These are phyloP conservation scores for Bruguiera sexangula DNA, from an alignment of 345 rosid species.

Conservation along the genomic window DNA sequence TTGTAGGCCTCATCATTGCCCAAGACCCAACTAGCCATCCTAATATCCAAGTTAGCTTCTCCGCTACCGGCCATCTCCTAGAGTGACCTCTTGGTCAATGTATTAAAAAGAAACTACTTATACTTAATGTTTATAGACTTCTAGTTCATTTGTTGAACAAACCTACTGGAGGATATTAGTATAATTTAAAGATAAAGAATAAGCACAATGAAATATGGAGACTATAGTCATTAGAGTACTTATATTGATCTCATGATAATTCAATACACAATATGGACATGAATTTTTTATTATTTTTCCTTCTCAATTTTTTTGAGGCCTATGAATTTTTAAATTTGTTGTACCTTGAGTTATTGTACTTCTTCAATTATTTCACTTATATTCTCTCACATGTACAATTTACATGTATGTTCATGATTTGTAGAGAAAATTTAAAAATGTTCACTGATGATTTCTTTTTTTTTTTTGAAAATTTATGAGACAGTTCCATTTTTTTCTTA, in stretches of 20 bases:
- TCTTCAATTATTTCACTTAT: no score
- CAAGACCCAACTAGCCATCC: neutral
- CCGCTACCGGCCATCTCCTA: neutral
- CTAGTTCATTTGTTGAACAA: no score
- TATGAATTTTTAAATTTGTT: no score
- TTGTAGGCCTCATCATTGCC: no score
- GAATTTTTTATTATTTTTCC: no score
- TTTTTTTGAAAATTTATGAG: neutral
- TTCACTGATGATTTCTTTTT: neutral
- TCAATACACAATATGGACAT: neutral
- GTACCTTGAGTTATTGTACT: no score
- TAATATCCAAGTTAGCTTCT: no score
- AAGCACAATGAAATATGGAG: no score
- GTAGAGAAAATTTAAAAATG: neutral
- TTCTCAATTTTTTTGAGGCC: no score
- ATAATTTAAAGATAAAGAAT: no score
- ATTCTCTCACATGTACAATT: neutral
- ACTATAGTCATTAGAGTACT: no score
- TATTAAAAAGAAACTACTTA: neutral
- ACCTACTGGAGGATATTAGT: no score
- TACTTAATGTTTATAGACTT: neutral
- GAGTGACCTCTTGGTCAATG: neutral
- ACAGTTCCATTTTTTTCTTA: neutral
- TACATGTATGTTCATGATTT: neutral
- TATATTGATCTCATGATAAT: neutral